Percentiles rank a stretch among this genome's conserved stretches.
These are phyloP conservation scores for Quercus mongolica DNA, from an alignment of 306 rosid genomes.

Conservation along the genomic window DNA sequence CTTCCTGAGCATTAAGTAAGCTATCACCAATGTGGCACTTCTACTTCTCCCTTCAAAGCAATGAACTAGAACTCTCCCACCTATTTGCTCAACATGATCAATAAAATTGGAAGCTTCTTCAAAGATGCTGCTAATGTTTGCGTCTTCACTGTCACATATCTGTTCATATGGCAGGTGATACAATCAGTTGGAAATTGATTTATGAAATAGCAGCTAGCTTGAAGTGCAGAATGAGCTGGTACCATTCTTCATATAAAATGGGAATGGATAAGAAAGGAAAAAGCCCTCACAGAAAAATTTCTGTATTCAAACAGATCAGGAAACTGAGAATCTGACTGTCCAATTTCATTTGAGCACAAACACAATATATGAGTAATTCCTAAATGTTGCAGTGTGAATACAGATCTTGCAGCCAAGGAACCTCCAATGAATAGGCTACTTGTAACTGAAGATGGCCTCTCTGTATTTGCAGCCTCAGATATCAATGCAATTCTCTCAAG, in stretches of 20 bases:
- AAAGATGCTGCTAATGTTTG: constrained; percentile 67
- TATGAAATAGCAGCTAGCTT: neutral
- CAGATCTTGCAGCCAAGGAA: constrained; percentile 88
- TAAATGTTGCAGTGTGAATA: constrained; percentile 73
- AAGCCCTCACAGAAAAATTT: constrained; percentile 71
- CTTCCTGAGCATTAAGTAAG: constrained; percentile 93
- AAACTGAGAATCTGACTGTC: constrained; percentile 93
- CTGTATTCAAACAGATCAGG: constrained; percentile 72
- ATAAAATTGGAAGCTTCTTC: constrained; percentile 78
- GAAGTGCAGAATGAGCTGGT: neutral
- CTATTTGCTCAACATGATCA: constrained; percentile 61
- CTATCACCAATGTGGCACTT: constrained; percentile 87
- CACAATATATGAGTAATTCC: constrained; percentile 84
- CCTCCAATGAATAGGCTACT: constrained; percentile 79
- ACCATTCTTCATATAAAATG: neutral
- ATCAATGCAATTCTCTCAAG: constrained; percentile 86
- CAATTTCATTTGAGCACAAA: constrained; percentile 89
- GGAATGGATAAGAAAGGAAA: neutral
- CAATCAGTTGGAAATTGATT: neutral
- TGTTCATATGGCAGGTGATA: constrained; percentile 28
- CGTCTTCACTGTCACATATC: constrained; percentile 73
- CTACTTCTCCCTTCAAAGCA: constrained; percentile 98
- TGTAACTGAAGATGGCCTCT: constrained; percentile 76
- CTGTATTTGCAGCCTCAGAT: constrained; percentile 94
- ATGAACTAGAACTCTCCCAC: constrained; percentile 81